Evolutionary conservation across 1,139 yeast species (phyloP), one percentile per base, ranked within the genome.

Genomic region (Debaryomyces fabryi): DNA sequence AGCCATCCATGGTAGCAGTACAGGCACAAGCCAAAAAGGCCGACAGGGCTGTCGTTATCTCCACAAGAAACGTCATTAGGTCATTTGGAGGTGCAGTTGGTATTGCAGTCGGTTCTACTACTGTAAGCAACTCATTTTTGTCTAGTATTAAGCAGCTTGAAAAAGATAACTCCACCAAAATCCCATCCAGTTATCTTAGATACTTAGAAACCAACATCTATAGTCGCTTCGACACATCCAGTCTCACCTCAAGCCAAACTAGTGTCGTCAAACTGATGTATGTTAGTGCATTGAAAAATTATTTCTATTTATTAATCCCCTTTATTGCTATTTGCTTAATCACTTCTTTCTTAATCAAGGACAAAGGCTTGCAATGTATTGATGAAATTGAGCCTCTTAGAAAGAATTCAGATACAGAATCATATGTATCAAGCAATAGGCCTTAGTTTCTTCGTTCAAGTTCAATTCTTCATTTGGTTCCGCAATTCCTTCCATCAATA

Each of bases 21-120:
- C 82, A 79, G 58, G 83, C 85, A 0, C 81, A 79, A 47, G 72
- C 82, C 7, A 66, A 60, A 35, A 72, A 72, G 44, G 67, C 77
- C 1, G 85, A 81, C 52, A 62, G 86, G 41, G 84, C 86, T 0
- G 82, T 81, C 10, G 81, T 80, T 8, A 80, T 81, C 8, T 72
- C 83, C 2, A 71, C 82, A 1, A 68, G 86, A 58, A 81, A 80
- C 53, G 77, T 80, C 9, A 54, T 79, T 43, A 62, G 86, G 50
- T 74, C 81, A 1, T 71, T 81, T 45, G 86, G 86, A 34, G 84
- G 83, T 23, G 76, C 85, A 1, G 58, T 64, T 15, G 71, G 71
- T n/a, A 30, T 40, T 40, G 66, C 69, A 4, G 46, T 62, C 39
- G 65, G 64, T 6, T 63, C 69, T 5, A 56, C 64, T 18, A 60